Evolutionary conservation across 2,329 filamentous ascomycete genomes (phyloP), one percentile per base, ranked within the genome.

Genomic region (Pleomassaria siparia): DNA sequence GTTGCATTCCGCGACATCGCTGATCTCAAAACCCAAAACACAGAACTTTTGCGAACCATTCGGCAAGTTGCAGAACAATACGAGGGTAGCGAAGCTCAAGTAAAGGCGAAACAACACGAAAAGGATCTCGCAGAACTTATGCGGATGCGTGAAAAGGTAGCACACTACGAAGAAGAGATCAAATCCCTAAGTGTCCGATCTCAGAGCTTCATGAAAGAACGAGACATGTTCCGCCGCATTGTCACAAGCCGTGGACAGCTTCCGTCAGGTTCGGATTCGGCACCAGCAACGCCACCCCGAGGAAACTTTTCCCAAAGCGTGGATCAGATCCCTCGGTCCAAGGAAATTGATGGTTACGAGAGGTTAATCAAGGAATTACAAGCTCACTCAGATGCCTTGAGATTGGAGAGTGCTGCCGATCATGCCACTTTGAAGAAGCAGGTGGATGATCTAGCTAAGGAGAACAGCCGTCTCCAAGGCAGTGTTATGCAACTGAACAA

Each of bases 201-300:
- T 54, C 89, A 96, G 75, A 95, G 89, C 69, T 96, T 95, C 69
- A 90, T 94, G 67, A 89, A 91, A 61, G 94, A 99, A 74, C 86
- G 94, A 53, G 92, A 99, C 67, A 96, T 96, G 83, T 97, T 96
- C 85, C 86, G 92, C 18, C 90, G 91, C 43, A 91, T 97, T 77
- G 81, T 96, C 24, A 88, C 92, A 57, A 88, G 94, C 53, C 80
- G 84, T 48, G 83, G 84, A 15, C 81, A 84, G 48, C 49, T 80
- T 71, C 85, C 73, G 67, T 78, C 64, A 63, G 80, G 64, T 66
- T 81, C 67, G 11, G 86, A 91, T 50, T 76, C 87, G 33, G 80
- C 81, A 13, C 67, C 70, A 16, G 45, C 77, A n/a, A 77, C 73
- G 16, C 75, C 76, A 12, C 64, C 70, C 15, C 72, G 74, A 8